Percentiles rank a stretch among this genome's conserved stretches.
phyloP scores from a whole-genome alignment of 2,329 filamentous ascomycete genomes.

The Alternaria sp. region DNA sequence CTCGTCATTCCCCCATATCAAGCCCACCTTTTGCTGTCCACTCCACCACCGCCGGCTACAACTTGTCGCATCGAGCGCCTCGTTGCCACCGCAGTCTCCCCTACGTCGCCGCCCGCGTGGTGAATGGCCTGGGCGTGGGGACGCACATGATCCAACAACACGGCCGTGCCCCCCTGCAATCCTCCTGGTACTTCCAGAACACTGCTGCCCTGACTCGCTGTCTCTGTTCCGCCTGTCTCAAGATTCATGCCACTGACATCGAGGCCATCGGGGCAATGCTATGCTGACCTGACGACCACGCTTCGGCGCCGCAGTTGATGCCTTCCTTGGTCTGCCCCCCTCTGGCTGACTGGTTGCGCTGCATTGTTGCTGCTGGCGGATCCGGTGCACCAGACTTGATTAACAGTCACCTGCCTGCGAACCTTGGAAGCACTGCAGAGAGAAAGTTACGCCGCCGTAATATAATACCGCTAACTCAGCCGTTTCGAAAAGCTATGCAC shows the following conservation, averaged over 20 bases:
- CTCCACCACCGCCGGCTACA: background rate
- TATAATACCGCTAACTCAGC: slow-evolving; percentile 42
- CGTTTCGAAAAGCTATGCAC: slow-evolving; percentile 21
- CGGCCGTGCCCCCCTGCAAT: slow-evolving; percentile 31
- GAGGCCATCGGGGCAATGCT: slow-evolving; percentile 6
- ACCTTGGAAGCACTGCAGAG: background rate
- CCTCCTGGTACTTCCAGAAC: slow-evolving; percentile 45
- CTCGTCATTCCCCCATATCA: background rate
- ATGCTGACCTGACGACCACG: slow-evolving; percentile 1
- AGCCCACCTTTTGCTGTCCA: background rate
- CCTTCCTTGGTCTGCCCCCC: background rate
- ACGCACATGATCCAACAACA: slow-evolving; percentile 41
- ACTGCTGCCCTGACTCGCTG: slow-evolving; percentile 41
- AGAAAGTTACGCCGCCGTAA: slow-evolving; percentile 18
- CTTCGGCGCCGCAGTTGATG: background rate
- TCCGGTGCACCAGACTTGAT: slow-evolving; percentile 16
- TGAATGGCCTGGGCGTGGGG: slow-evolving; percentile 42
- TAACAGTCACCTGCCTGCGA: slow-evolving; percentile 29
- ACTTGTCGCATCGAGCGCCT: slow-evolving; percentile 19
- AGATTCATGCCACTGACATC: slow-evolving; percentile 5
- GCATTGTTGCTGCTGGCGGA: slow-evolving; percentile 12
- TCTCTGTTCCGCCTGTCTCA: slow-evolving; percentile 20
- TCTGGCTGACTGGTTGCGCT: slow-evolving; percentile 9
- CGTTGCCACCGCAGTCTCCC: slow-evolving; percentile 22
- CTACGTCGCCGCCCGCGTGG: slow-evolving; percentile 34